Percentiles rank a stretch among this genome's conserved stretches.
These are phyloP conservation scores for Colletotrichum spaethianum DNA, from an alignment of 2,329 filamentous ascomycete species.

Conservation along the genomic window DNA sequence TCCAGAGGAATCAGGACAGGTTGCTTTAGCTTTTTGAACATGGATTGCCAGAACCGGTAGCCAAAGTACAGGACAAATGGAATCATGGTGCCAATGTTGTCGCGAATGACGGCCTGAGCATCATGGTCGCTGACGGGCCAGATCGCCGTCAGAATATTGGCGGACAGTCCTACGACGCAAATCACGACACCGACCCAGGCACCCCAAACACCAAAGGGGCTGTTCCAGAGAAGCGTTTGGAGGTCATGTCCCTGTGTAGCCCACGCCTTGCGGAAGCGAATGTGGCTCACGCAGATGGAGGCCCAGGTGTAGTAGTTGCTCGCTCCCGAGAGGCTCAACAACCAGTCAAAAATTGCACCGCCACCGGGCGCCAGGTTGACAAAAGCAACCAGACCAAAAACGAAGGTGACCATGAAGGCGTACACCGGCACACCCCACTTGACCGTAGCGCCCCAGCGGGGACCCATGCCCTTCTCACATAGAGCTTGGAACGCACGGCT, in stretches of 20 bases:
- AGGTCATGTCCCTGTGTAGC: conserved; percentile 54
- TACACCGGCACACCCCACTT: conserved; percentile 59
- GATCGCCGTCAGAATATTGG: conserved; percentile 49
- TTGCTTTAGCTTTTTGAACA: conserved; percentile 25
- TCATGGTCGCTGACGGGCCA: conserved; percentile 43
- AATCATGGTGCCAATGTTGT: conserved; percentile 49
- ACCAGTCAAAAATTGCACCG: conserved; percentile 59
- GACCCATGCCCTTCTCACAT: conserved; percentile 53
- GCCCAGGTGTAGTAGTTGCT: conserved; percentile 65
- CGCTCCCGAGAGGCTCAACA: conserved; percentile 61
- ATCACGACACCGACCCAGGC: conserved; percentile 46
- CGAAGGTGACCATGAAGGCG: conserved; percentile 55
- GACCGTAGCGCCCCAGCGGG: conserved; percentile 45
- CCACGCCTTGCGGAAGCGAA: conserved; percentile 60
- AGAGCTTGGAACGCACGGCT: conserved; percentile 54
- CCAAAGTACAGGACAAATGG: conserved; percentile 45
- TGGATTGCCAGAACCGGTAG: conserved; percentile 44
- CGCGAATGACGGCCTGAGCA: conserved; percentile 43
- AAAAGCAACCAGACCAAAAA: conserved; percentile 60
- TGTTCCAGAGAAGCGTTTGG: conserved; percentile 51
- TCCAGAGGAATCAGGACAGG: conserved; percentile 44
- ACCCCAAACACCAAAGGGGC: conserved; percentile 48
- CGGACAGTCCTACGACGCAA: conserved; percentile 49
- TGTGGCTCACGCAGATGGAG: conserved; percentile 60
- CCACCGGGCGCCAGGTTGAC: conserved; percentile 56